Evolutionary conservation across 192 early-diverging fungal species (phyloP), one percentile per base, ranked within the genome.

Genomic region (Linderina pennispora): DNA sequence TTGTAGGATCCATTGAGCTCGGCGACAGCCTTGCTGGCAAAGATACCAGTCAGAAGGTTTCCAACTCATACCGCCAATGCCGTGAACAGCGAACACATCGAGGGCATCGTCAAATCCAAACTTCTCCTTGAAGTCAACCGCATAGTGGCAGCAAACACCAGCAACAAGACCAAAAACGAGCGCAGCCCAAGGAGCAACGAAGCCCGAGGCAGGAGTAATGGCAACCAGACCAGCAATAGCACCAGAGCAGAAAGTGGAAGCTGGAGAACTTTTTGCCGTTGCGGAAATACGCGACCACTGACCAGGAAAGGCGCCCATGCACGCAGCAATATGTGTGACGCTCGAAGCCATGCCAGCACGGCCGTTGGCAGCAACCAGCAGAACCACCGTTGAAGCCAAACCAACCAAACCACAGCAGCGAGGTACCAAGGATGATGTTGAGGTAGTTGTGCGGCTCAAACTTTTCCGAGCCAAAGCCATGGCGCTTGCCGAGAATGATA

Each of bases 301-400:
- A 78, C 96, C 96, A 97, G 17, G 87, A 73, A 10, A 97, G 53
- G 10, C 89, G 28, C 83, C 93, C 23, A 83, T 62, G 25, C 88
- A 79, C 15, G 90, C 86, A 40, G 91, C 82, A 26, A 97, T 50
- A 62, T 95, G 90, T 15, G 91, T 96, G 36, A 87, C 86, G 19
- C 86, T 58, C 25, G 77, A 81, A 17, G 93, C 92, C 82, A 90
- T 85, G 23, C 79, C 89, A 28, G 92, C 90, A 43, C 95, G 85
- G 22, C 87, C 51, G 45, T 88, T 93, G 22, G 86, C 84, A 2
- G 79, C 76, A 23, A 87, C n/a, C 66, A 10, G 84, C 86, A 24
- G 85, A 87, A 32, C 93, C 95, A 40, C 83, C 92, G 67, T 98
- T 96, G 77, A 98, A 98, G 0, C 90, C 92, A 53, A 90, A 88